Conservation (phyloP, 1,139 yeast species). For the Saccharomycopsis hybrid region DNA sequence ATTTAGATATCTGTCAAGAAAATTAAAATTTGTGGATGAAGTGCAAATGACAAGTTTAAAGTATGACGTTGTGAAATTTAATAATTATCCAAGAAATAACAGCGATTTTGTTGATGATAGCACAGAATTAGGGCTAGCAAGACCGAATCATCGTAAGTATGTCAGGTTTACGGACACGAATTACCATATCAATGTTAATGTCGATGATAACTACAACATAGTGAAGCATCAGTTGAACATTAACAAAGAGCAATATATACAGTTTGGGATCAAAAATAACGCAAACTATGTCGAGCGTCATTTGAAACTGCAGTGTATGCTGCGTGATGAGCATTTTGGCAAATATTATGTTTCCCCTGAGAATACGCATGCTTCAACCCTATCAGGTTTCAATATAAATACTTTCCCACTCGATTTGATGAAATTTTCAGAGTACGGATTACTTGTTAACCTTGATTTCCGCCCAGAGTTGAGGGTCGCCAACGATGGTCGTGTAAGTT, state of each 20-base stretch:
- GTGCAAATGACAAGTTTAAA: neutral
- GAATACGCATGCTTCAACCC: too few relatives aligned
- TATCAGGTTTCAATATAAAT: slow-evolving; percentile 2
- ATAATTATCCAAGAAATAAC: slow-evolving; percentile 11
- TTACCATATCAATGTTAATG: slow-evolving; percentile 1
- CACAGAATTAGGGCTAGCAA: neutral
- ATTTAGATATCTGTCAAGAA: slow-evolving; percentile 5
- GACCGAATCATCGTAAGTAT: slow-evolving; percentile 1
- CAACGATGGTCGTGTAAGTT: neutral
- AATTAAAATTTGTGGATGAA: slow-evolving; percentile 8
- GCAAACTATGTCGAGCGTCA: too few relatives aligned
- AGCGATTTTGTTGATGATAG: slow-evolving; percentile 6
- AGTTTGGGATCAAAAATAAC: too few relatives aligned
- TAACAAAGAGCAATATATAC: neutral
- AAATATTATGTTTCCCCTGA: neutral
- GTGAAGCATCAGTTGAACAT: neutral
- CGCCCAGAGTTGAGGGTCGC: slow-evolving; percentile 5
- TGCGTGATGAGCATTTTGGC: neutral
- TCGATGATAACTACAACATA: slow-evolving; percentile 1
- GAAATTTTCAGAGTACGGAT: slow-evolving; percentile 10
- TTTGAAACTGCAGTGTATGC: too few relatives aligned
- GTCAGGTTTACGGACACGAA: slow-evolving; percentile 1
- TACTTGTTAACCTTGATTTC: slow-evolving; percentile 9
- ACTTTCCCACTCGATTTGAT: slow-evolving; percentile 8
- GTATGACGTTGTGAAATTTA: neutral